Conservation (phyloP, 805 yeast species). For the Candida silvicultrix region DNA sequence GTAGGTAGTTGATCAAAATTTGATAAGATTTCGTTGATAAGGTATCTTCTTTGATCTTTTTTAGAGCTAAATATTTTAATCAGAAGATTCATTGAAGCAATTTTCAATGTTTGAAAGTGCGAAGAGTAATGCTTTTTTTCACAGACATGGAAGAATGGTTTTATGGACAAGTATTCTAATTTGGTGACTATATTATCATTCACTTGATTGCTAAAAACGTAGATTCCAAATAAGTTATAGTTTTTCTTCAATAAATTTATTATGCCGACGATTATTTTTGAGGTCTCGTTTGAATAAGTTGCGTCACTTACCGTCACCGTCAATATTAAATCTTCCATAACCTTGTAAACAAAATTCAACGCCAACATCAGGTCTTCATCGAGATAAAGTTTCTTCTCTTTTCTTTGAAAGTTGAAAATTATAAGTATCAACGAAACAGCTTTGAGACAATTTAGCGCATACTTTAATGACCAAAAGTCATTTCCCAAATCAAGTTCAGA, state of each 20-base stretch:
- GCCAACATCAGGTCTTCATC: conserved; percentile 38
- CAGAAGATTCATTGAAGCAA: conserved; percentile 17
- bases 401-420: conserved; percentile 33
- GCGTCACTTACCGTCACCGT: conserved; percentile 5
- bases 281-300: neutral
- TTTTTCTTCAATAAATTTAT: conserved; percentile 7
- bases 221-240: conserved; percentile 14
- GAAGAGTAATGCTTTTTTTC: conserved; percentile 13
- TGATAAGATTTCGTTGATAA: conserved; percentile 53
- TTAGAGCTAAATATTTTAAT: conserved; percentile 19
- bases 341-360: conserved; percentile 31
- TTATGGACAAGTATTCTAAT: conserved; percentile 46
- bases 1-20: conserved; percentile 44
- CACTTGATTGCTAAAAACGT: conserved; percentile 15
- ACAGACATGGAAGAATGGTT: conserved; percentile 29
- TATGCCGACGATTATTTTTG: neutral
- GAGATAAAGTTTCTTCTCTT: conserved; percentile 38
- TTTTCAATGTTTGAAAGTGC: conserved; percentile 24
- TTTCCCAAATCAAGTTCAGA: neutral
- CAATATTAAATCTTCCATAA: conserved; percentile 26
- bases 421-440: conserved; percentile 28
- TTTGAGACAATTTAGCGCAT: conserved; percentile 8
- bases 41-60: conserved; percentile 49
- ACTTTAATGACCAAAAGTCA: neutral
- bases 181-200: conserved; percentile 52